Evolutionary conservation across 495 filamentous ascomycete species (phyloP).

Genomic region (Parathielavia appendiculata): DNA sequence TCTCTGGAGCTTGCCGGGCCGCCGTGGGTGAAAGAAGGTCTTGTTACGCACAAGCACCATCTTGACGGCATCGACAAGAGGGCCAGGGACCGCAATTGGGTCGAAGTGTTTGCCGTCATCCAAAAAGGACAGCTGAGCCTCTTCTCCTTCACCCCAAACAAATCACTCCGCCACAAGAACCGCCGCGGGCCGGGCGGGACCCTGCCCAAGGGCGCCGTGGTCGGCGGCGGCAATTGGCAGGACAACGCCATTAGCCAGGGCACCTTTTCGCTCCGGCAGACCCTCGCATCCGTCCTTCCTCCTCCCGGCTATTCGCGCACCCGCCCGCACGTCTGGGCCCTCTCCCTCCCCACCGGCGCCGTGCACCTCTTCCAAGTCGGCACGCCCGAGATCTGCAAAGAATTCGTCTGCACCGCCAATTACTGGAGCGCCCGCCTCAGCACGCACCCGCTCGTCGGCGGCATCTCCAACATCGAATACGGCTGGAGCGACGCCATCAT

Average conservation of each 20-base stretch:
- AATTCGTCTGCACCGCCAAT: conserved; percentile 92
- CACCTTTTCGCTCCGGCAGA: conserved; percentile 83
- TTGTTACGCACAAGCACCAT: conserved; percentile 94
- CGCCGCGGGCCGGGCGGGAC: conserved; percentile 40
- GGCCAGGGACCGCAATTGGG: conserved; percentile 89
- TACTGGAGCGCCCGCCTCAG: conserved; percentile 95
- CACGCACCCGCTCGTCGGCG: conserved; percentile 85
- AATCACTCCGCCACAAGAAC: conserved; percentile 65
- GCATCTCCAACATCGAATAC: conserved; percentile 95
- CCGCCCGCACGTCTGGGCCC: conserved; percentile 88
- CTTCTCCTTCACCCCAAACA: conserved; percentile 81
- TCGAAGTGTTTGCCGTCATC: conserved; percentile 94
- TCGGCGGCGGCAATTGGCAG: conserved; percentile 95
- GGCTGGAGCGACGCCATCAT: conserved; percentile 91
- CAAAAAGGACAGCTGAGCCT: conserved; percentile 93
- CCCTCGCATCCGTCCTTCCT: conserved; percentile 84
- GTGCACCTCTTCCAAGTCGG: conserved; percentile 97
- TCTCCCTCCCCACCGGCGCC: conserved; percentile 87
- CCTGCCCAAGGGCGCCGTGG: conserved; percentile 53
- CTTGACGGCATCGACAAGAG: conserved; percentile 83
- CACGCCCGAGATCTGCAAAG: conserved; percentile 87
- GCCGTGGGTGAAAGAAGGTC: conserved; percentile 96
- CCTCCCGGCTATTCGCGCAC: conserved; percentile 88
- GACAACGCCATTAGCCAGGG: conserved; percentile 86
- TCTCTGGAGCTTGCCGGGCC: conserved; percentile 82